A percentile compares a stretch with the other conserved stretches of the same genome.
phyloP scores from a whole-genome alignment of 305 asterid genomes.

The Fraxinus sp. region DNA sequence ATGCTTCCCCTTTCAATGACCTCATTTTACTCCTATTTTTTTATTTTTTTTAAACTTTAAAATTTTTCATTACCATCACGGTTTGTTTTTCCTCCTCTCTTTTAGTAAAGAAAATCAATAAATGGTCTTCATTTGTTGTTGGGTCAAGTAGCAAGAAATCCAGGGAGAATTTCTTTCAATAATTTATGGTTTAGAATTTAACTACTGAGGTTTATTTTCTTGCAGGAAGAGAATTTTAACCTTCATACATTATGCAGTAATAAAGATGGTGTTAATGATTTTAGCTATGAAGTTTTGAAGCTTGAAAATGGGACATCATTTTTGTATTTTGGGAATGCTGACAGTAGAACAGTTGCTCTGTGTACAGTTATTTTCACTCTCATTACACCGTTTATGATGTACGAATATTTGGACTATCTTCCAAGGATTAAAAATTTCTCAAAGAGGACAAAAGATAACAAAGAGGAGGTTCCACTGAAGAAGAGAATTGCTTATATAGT shows the following conservation, averaged over 20 bases:
- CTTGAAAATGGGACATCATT: conserved; percentile 42
- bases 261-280: conserved; percentile 31
- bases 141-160: background rate
- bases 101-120: background rate
- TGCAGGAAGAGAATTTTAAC: conserved; percentile 69
- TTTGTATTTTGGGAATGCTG: conserved; percentile 39
- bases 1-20: conserved; percentile 18
- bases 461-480: conserved; percentile 85
- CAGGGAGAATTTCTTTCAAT: background rate
- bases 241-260: conserved; percentile 49
- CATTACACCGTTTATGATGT: conserved; percentile 64
- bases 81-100: background rate
- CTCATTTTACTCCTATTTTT: conserved; percentile 10
- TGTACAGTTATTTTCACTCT: conserved; percentile 67
- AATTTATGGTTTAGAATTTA: conserved; percentile 8
- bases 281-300: conserved; percentile 32
- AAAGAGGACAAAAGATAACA: conserved; percentile 46
- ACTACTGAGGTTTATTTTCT: conserved; percentile 15
- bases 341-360: conserved; percentile 66
- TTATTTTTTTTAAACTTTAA: background rate
- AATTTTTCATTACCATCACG: background rate
- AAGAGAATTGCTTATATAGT: conserved; percentile 86
- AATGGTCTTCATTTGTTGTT: background rate
- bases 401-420: conserved; percentile 71
- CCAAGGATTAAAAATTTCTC: conserved; percentile 58